Evolutionary conservation across 306 rosid species (phyloP).

Genomic region (Rubus parviflorus): DNA sequence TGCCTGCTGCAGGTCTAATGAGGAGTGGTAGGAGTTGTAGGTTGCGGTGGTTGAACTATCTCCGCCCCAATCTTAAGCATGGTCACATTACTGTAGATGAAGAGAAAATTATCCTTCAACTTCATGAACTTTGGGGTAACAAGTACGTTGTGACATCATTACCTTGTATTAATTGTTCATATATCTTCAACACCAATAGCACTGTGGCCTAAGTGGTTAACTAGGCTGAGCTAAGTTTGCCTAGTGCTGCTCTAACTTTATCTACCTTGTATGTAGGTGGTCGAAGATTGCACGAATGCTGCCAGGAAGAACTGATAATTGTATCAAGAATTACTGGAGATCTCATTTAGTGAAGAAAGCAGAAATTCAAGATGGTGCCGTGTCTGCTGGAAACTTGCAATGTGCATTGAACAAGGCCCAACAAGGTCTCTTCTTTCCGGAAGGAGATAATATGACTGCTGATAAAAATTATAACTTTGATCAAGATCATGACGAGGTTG

Average conservation of each 20-base stretch:
- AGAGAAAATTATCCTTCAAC: conserved; percentile 52
- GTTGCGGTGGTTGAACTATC: conserved; percentile 80
- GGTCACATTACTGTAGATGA: conserved; percentile 50
- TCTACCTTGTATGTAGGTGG: conserved; percentile 44
- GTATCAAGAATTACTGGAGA: conserved; percentile 77
- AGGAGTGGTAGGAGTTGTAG: conserved; percentile 92
- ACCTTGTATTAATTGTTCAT: not conserved
- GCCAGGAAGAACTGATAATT: conserved; percentile 72
- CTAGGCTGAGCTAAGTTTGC: not conserved
- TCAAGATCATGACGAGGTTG: conserved; percentile 2
- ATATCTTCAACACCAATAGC: not conserved
- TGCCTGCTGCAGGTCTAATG: conserved; percentile 45
- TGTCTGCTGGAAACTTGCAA: conserved; percentile 25
- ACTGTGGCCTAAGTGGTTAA: not conserved
- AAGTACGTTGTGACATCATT: conserved; percentile 44
- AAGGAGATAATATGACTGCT: conserved; percentile 14
- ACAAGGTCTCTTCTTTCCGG: conserved; percentile 18
- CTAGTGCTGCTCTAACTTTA: not conserved
- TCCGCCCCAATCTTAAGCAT: conserved; percentile 66
- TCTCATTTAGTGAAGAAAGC: conserved; percentile 45
- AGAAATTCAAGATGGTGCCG: conserved; percentile 31
- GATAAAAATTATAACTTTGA: conserved; percentile 16
- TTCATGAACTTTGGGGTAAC: conserved; percentile 78
- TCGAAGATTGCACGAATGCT: conserved; percentile 64
- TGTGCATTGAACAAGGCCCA: conserved; percentile 12